A percentile compares a stretch with the other conserved stretches of the same genome.
These are phyloP conservation scores for Curvularia hawaiiensis DNA, from an alignment of 2,329 filamentous ascomycete species.

Conservation along the genomic window DNA sequence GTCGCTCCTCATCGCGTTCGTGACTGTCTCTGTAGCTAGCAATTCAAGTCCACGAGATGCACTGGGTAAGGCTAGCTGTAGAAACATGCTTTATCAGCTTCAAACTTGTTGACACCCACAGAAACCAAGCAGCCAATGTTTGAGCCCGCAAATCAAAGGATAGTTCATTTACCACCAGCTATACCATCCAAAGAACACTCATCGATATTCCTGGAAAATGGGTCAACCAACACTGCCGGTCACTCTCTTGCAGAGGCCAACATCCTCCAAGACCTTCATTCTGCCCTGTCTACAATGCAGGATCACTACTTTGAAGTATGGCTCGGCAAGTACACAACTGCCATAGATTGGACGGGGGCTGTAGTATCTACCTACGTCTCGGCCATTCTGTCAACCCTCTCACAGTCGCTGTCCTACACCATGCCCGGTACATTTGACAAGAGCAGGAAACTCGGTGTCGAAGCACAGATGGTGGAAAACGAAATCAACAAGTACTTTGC, in stretches of 20 bases:
- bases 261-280: conserved; percentile 43
- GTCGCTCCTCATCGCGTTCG: conserved; percentile 11
- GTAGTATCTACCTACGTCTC: conserved; percentile 82
- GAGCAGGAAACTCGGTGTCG: conserved; percentile 35
- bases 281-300: conserved; percentile 77
- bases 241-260: conserved; percentile 16
- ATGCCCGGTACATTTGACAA: conserved; percentile 42
- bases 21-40: conserved; percentile 12
- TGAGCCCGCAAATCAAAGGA: conserved; percentile 21
- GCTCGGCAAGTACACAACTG: conserved; percentile 79
- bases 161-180: conserved; percentile 1
- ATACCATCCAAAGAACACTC: not conserved
- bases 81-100: not conserved
- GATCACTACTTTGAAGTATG: conserved; percentile 76
- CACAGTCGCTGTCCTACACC: conserved; percentile 60
- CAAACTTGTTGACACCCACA: not conserved
- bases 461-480: conserved; percentile 67
- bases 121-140: conserved; percentile 14
- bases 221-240: not conserved
- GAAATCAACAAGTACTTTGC: conserved; percentile 83
- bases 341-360: conserved; percentile 94
- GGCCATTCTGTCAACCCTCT: conserved; percentile 73
- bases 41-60: conserved; percentile 2
- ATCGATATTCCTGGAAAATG: not conserved
- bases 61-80: conserved; percentile 11